phyloP scores from a whole-genome alignment of 2,329 filamentous ascomycete species.

The Scortechinia acanthostroma region DNA sequence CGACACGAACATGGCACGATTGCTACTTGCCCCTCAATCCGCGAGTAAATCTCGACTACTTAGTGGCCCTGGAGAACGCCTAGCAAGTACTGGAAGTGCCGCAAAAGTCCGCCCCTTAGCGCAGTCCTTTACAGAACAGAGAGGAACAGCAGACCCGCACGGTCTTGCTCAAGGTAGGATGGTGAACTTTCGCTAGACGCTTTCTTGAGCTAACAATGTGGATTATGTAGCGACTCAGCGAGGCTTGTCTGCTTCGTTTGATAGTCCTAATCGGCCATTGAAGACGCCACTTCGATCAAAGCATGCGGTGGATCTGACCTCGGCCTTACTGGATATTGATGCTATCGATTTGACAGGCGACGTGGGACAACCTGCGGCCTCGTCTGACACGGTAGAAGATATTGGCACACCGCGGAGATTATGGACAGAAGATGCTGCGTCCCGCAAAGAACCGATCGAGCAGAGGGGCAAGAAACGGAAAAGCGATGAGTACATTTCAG shows the following conservation, averaged over 20 bases:
- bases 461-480: slow-evolving; percentile 36
- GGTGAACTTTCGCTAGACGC: too few species aligned
- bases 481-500: slow-evolving; percentile 32
- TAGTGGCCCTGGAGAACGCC: too few species aligned
- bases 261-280: too few species aligned
- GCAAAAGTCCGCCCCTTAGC: too few species aligned
- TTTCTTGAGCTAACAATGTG: too few species aligned
- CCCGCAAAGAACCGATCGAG: slow-evolving; percentile 19
- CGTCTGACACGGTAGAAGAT: slow-evolving; percentile 24
- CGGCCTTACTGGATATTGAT: slow-evolving; percentile 23
- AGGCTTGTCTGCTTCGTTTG: too few species aligned
- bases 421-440: slow-evolving; percentile 32
- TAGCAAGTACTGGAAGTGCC: too few species aligned
- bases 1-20: slow-evolving; percentile 27
- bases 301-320: slow-evolving; percentile 7
- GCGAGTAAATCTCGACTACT: slow-evolving; percentile 27
- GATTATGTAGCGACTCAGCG: too few species aligned
- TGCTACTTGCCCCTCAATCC: slow-evolving; percentile 28
- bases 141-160: too few species aligned
- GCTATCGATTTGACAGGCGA: slow-evolving; percentile 33
- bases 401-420: slow-evolving; percentile 27
- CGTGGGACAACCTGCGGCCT: slow-evolving; percentile 19
- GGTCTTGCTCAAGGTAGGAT: too few species aligned
- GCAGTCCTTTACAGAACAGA: too few species aligned
- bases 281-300: slow-evolving; percentile 7